Base-by-base conservation (phyloP, 495 filamentous ascomycete species). In the Xylaria telfairii region DNA sequence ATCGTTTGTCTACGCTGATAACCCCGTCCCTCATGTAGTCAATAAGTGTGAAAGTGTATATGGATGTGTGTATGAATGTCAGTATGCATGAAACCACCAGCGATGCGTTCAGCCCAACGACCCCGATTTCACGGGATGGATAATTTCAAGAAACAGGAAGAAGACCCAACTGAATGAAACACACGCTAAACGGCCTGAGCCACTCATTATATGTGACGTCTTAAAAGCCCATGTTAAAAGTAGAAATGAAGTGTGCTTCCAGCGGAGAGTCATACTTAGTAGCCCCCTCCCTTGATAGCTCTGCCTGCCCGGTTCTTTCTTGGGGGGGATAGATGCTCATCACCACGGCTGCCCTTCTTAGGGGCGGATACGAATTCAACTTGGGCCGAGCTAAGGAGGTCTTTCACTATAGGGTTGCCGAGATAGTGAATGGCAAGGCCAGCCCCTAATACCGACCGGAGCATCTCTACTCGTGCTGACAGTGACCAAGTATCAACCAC, bases 401-500 rank as follows among this genome's bases (percentile, higher is more conserved):
- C 88, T 75, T 91, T 89, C 1, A 98, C 90, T 7, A 91, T 88
- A 56, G 90, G 89, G 71, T 98, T 98, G 46, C 89, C 86, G 80
- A 92, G 84, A 79, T 91, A 97, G 80, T 98, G 95, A 46, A 86
- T 87, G 26, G 90, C 80, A 62, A 98, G 94, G 0, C 95, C 95
- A 17, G 92, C 90, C 70, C 92, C 91, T 49, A 98, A 81, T 12
- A 95, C 78, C n/a, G 90, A 84, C 76, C 92, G 90, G 42, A 98
- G 83, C 51, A 90, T 88, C 69, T 93, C 89, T 59, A 96, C 80
- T 30, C 94, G 87, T 72, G 92, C 86, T 72, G 95, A 86, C 73
- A 97, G 95, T 87, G 93, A 96, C 95, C 95, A 98, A 47, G 88
- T 90, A 75, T 98, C 93, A 66, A 98, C 94, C 69, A 87, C 86